phyloP scores from a whole-genome alignment of 108 stramenopile species.

The Pseudonitzschia multiseries region DNA sequence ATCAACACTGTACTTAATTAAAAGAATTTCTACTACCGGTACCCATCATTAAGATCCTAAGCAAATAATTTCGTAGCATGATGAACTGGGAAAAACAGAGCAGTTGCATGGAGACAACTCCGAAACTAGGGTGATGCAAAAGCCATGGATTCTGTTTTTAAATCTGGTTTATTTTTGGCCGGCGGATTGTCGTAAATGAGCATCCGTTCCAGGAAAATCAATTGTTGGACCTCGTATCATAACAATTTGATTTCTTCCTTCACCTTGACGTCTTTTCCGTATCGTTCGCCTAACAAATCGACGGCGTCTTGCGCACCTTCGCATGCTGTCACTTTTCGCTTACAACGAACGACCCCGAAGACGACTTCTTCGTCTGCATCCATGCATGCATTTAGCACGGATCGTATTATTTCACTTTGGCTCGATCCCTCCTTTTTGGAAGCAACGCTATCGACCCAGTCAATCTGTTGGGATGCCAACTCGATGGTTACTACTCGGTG shows the following conservation, averaged over 20 bases:
- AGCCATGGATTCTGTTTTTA: too few species aligned
- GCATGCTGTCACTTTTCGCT: constrained; percentile 8
- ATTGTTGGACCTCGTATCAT: not conserved
- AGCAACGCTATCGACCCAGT: constrained; percentile 6
- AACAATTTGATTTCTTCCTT: constrained; percentile 5
- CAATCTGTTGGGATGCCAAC: constrained; percentile 6
- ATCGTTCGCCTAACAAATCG: constrained; percentile 2
- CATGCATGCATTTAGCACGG: not conserved
- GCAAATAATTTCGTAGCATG: too few species aligned
- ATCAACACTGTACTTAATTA: too few species aligned
- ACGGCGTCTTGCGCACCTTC: constrained; percentile 4
- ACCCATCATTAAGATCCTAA: too few species aligned
- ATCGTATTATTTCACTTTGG: constrained; percentile 8
- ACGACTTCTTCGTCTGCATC: constrained; percentile 10
- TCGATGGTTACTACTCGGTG: constrained; percentile 3
- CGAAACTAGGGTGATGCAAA: too few species aligned
- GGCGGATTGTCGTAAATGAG: not conserved
- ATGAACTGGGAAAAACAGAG: too few species aligned
- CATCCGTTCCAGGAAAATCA: not conserved
- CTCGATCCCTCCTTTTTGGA: not conserved
- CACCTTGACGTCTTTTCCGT: constrained; percentile 4
- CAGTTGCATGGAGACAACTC: too few species aligned
- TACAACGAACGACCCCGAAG: constrained; percentile 10
- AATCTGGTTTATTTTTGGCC: not conserved
- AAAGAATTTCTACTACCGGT: too few species aligned